Evolutionary conservation across 2,329 filamentous ascomycete genomes (phyloP), one percentile per base, ranked within the genome.

Genomic region (Colletotrichum spinosum): DNA sequence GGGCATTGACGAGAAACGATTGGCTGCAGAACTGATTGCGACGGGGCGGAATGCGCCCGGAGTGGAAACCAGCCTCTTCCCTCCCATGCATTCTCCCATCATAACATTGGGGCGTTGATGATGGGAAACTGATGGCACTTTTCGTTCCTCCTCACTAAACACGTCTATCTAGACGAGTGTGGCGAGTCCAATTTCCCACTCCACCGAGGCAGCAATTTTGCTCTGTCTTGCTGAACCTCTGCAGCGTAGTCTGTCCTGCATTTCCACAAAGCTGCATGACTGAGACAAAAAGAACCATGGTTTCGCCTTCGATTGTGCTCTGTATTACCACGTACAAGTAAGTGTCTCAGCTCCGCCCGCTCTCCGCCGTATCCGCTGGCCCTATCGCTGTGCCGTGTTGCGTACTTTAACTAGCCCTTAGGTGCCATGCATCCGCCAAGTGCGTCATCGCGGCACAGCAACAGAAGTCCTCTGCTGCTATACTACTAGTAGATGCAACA

Each of bases 401-500:
- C 25, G 25, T 25, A 25, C 34, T n/a, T 17, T 46, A 45, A 34
- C 60, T 52, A 58, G 60, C 51, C 60, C 50, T 34, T 49, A 39
- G 37, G 55, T 53, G 60, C 25, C 42, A 39, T 15, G 25, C 25
- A 25, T 52, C n/a, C 17, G 60, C 60, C 60, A 64, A 64, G 55
- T 60, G 54, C 55, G 60, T 64, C 60, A 60, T 54, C 50, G 60
- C 49, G 60, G 60, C 60, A 64, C 60, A 53, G 55, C 34, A 25
- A 13, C 34, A 15, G 8, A 25, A 25, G 60, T 46, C 60, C 39
- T 58, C 41, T 52, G 41, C 48, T 11, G n/a, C 9, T 42, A 34
- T 11, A 11, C 9, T 42, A 34, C 54, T 35, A 48, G 35, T 49
- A 41, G 38, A 25, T 25, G 2, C 55, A 37, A 41, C 52, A 17